Percentiles rank a stretch among this genome's conserved stretches.
Evolutionary conservation across 176 grass and related monocot genomes (phyloP).

Genomic region (Pontederia paniculata): DNA sequence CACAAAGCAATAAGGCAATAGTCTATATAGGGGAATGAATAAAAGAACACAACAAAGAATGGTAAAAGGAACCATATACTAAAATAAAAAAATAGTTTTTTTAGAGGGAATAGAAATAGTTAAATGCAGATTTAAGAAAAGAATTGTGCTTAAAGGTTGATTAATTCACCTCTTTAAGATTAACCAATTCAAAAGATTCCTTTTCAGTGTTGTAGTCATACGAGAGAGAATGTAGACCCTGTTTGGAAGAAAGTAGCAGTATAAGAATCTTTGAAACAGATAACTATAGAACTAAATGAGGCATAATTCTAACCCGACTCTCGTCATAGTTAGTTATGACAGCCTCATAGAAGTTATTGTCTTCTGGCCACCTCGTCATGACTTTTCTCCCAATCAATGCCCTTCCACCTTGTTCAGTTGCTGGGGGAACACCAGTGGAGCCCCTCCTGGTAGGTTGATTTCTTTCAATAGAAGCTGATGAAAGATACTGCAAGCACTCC

Average conservation of each 20-base stretch:
- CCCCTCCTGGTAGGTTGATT: slow-evolving; percentile 50
- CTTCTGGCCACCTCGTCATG: slow-evolving; percentile 28
- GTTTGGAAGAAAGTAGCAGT: neutral
- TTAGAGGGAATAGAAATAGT: neutral
- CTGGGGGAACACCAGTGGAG: slow-evolving; percentile 33
- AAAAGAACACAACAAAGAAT: no score
- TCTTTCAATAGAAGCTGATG: slow-evolving; percentile 57
- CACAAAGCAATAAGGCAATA: no score
- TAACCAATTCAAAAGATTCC: slow-evolving; percentile 8
- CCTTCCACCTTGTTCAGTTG: slow-evolving; percentile 35
- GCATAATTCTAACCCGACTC: slow-evolving; percentile 2
- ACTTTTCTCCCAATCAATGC: slow-evolving; percentile 19
- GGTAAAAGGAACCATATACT: neutral
- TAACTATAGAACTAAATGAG: neutral
- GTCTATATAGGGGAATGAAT: no score
- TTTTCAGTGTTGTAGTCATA: neutral
- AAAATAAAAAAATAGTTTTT: neutral
- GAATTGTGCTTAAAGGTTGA: neutral
- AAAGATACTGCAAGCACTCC: slow-evolving; percentile 23
- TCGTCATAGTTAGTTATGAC: slow-evolving; percentile 18
- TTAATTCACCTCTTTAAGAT: slow-evolving; percentile 9
- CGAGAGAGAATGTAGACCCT: slow-evolving; percentile 4
- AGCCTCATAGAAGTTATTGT: slow-evolving; percentile 27
- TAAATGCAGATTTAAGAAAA: neutral
- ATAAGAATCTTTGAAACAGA: neutral